These are phyloP conservation scores for Verticillium tricorpus DNA, from an alignment of 2,329 filamentous ascomycete genomes.

Conservation along the genomic window DNA sequence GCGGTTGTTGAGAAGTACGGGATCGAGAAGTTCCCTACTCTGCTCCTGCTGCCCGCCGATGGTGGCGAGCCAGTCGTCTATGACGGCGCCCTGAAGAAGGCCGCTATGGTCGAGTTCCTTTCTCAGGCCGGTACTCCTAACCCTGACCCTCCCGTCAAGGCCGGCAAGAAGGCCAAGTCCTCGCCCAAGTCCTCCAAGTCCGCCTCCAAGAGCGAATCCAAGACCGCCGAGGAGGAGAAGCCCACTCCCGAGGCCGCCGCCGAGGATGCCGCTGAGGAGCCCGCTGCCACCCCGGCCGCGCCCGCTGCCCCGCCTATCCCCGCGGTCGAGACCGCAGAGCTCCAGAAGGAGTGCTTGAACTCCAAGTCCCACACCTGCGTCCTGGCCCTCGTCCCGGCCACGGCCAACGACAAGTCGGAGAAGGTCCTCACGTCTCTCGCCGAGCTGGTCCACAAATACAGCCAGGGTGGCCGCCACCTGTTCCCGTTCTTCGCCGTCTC, in stretches of 20 bases:
- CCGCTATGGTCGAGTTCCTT: conserved; percentile 75
- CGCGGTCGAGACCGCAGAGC: conserved; percentile 56
- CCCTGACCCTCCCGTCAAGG: conserved; percentile 60
- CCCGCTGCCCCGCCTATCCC: conserved; percentile 56
- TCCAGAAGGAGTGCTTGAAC: conserved; percentile 69
- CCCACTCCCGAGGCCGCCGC: conserved; percentile 13
- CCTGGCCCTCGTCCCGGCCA: conserved; percentile 62
- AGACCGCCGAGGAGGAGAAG: conserved; percentile 14
- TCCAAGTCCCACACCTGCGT: conserved; percentile 78
- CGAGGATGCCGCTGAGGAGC: conserved; percentile 34
- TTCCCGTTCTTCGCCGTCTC: conserved; percentile 80
- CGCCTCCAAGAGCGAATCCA: conserved; percentile 28
- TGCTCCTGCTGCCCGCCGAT: conserved; percentile 73
- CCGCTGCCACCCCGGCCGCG: conserved; percentile 11
- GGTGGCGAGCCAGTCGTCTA: conserved; percentile 67
- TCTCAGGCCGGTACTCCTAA: conserved; percentile 76
- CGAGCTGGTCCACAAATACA: conserved; percentile 72
- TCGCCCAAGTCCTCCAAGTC: conserved; percentile 33
- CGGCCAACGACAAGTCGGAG: conserved; percentile 43
- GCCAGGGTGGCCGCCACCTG: conserved; percentile 58
- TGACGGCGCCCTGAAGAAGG: conserved; percentile 81
- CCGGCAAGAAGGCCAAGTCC: conserved; percentile 36
- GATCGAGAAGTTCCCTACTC: conserved; percentile 71
- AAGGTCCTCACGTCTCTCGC: conserved; percentile 61
- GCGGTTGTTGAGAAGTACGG: conserved; percentile 68